Conservation (phyloP, 352 stramenopile species). For the Elongisporangium senticosum region DNA sequence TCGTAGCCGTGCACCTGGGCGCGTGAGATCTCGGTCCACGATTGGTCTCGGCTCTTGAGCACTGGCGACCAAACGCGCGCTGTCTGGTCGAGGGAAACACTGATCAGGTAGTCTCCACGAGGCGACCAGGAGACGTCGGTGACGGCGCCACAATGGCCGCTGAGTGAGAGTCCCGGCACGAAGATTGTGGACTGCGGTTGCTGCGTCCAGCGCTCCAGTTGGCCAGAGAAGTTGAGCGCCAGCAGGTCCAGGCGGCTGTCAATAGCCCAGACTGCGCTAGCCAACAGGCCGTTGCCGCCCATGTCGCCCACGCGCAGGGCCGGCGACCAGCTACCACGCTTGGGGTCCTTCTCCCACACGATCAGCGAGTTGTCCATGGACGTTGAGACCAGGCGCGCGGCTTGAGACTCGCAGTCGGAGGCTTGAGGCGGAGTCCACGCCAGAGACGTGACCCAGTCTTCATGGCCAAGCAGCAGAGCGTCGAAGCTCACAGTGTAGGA, state of each 20-base stretch:
- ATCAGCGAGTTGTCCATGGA: constrained; percentile 83
- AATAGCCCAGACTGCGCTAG: constrained; percentile 21
- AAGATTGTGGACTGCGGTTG: constrained; percentile 45
- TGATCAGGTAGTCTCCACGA: constrained; percentile 55
- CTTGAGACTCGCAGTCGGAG: neutral
- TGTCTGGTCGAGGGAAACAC: constrained; percentile 72
- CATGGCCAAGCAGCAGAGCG: constrained; percentile 58
- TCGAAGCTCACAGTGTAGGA: constrained; percentile 58
- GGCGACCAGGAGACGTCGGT: constrained; percentile 68
- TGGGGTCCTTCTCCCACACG: constrained; percentile 35
- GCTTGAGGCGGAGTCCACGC: constrained; percentile 34
- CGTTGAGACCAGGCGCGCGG: constrained; percentile 37
- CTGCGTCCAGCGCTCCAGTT: constrained; percentile 65
- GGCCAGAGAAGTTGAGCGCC: constrained; percentile 51
- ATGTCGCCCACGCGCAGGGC: constrained; percentile 54
- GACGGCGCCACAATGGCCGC: constrained; percentile 46
- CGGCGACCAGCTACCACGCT: constrained; percentile 29
- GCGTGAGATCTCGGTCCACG: constrained; percentile 65
- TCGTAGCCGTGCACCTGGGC: constrained; percentile 81
- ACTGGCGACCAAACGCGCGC: constrained; percentile 43
- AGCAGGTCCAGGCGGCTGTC: constrained; percentile 40
- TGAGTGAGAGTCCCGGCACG: constrained; percentile 40
- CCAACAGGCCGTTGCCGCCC: constrained; percentile 44
- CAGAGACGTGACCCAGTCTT: constrained; percentile 79
- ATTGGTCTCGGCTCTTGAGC: constrained; percentile 1